A percentile compares a stretch with the other conserved stretches of the same genome.
These are phyloP conservation scores for Yarrowia sp. DNA, from an alignment of 805 yeast genomes.

Conservation along the genomic window DNA sequence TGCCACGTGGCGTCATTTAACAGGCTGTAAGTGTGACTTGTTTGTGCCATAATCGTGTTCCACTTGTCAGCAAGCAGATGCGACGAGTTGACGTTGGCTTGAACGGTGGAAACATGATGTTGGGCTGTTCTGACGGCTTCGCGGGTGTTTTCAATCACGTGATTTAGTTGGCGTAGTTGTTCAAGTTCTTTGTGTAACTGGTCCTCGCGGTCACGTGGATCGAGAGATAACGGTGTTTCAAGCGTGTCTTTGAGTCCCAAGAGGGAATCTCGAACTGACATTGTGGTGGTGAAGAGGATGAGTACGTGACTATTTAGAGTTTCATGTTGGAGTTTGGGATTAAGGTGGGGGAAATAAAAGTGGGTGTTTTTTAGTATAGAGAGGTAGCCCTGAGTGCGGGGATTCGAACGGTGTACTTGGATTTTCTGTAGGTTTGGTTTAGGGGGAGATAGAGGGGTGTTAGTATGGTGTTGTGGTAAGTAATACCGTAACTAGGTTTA, in stretches of 20 bases:
- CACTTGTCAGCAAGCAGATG: constrained; percentile 13
- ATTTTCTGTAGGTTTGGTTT: no score
- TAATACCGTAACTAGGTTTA: no score
- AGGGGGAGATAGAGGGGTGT: no score
- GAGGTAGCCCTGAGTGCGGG: no score
- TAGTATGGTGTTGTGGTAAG: no score
- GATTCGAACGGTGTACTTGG: no score
- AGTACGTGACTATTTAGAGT: no score
- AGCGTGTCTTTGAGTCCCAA: constrained; percentile 10
- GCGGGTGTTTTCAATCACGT: not conserved
- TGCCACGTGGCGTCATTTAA: constrained; percentile 22
- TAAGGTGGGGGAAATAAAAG: no score
- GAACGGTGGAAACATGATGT: constrained; percentile 1
- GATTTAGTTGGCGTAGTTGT: not conserved
- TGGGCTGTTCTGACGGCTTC: not conserved
- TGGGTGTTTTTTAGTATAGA: no score
- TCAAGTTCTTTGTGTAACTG: not conserved
- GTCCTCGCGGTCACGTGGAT: constrained; percentile 10
- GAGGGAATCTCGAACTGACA: constrained; percentile 8
- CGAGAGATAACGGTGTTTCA: constrained; percentile 8
- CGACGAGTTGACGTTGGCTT: constrained; percentile 16
- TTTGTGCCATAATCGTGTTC: constrained; percentile 22
- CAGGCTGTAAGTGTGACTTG: constrained; percentile 9
- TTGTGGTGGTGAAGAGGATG: not conserved
- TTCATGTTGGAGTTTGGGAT: not conserved